Conservation (phyloP, 306 rosid genomes). For the Corylus heterophylla region DNA sequence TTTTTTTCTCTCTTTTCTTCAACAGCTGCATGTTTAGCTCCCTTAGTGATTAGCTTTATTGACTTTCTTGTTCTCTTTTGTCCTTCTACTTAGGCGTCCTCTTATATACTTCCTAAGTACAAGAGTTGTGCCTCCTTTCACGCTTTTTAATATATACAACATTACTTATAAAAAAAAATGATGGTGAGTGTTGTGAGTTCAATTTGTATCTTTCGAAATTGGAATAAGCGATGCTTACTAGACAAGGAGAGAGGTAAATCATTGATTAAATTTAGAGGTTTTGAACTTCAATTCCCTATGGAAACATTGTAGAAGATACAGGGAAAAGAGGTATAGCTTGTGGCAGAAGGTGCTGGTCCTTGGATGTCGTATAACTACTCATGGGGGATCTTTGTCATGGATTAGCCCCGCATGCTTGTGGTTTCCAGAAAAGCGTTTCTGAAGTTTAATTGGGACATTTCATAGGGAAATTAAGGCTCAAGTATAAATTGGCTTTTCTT, state of each 20-base stretch:
- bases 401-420: background rate
- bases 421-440: background rate
- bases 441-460: background rate
- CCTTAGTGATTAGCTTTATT: too few relatives aligned
- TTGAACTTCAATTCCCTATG: background rate
- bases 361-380: background rate
- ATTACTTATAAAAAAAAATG: too few relatives aligned
- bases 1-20: too few relatives aligned
- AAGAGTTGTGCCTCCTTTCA: too few relatives aligned
- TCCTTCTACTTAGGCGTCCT: too few relatives aligned
- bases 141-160: too few relatives aligned
- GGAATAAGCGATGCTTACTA: background rate
- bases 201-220: background rate
- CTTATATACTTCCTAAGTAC: too few relatives aligned
- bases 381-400: background rate
- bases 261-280: background rate
- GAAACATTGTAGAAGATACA: background rate
- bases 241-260: background rate
- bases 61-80: too few relatives aligned
- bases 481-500: background rate
- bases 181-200: background rate
- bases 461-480: background rate
- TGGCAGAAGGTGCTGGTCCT: background rate
- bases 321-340: background rate
- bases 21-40: too few relatives aligned